These are phyloP conservation scores for Candida broadrunensis DNA, from an alignment of 805 yeast genomes.

Conservation along the genomic window DNA sequence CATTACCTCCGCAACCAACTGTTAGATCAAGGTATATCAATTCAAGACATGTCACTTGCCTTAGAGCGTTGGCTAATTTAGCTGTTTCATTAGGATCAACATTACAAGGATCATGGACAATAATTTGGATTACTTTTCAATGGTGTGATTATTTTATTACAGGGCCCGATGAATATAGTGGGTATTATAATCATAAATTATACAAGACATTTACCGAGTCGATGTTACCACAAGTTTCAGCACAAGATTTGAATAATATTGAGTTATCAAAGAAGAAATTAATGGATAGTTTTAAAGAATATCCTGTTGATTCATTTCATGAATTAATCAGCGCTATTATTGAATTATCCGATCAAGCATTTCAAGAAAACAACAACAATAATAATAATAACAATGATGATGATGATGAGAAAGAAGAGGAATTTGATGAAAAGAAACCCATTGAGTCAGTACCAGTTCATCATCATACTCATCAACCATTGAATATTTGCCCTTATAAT, in stretches of 20 bases:
- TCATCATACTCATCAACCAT: slow-evolving; percentile 1
- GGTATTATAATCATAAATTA: slow-evolving; percentile 28
- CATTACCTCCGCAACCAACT: neutral
- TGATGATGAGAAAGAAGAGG: slow-evolving; percentile 8
- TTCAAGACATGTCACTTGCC: slow-evolving; percentile 68
- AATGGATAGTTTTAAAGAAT: slow-evolving; percentile 59
- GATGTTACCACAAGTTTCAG: slow-evolving; percentile 31
- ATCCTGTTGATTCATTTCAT: slow-evolving; percentile 48
- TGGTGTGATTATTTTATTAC: slow-evolving; percentile 74
- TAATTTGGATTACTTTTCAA: slow-evolving; percentile 59
- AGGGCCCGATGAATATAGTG: slow-evolving; percentile 45
- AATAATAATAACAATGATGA: neutral
- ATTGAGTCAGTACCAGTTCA: neutral
- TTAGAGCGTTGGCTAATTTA: slow-evolving; percentile 74
- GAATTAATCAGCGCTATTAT: slow-evolving; percentile 48
- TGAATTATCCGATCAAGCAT: slow-evolving; percentile 33
- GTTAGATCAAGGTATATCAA: slow-evolving; percentile 36
- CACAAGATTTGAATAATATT: slow-evolving; percentile 49
- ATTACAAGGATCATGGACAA: slow-evolving; percentile 65
- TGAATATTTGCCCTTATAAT: slow-evolving; percentile 50
- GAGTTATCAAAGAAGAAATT: slow-evolving; percentile 59
- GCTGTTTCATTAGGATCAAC: slow-evolving; percentile 81
- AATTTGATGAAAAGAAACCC: slow-evolving; percentile 12
- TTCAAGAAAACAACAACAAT: neutral
- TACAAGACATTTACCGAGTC: slow-evolving; percentile 14